Evolutionary conservation across 2,329 filamentous ascomycete species (phyloP).

Genomic region (Emmonsia crescens): DNA sequence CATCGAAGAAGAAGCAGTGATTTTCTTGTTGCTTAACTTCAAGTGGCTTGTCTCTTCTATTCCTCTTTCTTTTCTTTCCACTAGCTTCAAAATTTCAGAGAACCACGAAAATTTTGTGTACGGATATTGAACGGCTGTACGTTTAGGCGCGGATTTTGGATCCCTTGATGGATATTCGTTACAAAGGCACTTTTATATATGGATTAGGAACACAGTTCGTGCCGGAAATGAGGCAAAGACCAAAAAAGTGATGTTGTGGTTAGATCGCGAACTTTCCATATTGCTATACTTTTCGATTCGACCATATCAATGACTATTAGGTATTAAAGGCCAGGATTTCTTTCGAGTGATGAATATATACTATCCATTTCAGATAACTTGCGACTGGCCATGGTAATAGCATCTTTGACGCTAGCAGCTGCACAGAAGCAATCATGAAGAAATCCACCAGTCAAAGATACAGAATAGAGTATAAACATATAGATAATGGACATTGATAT

Average conservation of each 20-base stretch:
- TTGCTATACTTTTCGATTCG: not conserved
- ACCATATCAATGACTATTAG: no score
- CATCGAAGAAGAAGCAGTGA: slow-evolving; percentile 24
- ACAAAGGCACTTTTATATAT: not conserved
- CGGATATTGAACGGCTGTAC: not conserved
- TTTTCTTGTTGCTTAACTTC: slow-evolving; percentile 3
- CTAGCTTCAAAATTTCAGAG: not conserved
- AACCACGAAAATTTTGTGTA: not conserved
- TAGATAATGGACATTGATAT: not conserved
- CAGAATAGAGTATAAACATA: not conserved
- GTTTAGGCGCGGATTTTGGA: not conserved
- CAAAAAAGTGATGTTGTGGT: not conserved
- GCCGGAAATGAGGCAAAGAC: no score
- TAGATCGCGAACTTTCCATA: not conserved
- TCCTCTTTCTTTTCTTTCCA: not conserved
- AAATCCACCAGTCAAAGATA: not conserved
- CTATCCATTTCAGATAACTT: not conserved
- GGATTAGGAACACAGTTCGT: not conserved
- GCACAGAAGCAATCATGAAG: not conserved
- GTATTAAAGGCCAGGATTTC: not conserved
- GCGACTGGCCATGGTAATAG: not conserved
- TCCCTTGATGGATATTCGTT: not conserved
- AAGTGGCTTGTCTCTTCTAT: not conserved
- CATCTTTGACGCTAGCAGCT: not conserved
- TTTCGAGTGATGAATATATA: not conserved